Conservation (phyloP, 83 land plant species). For the Picea engelmannii region DNA sequence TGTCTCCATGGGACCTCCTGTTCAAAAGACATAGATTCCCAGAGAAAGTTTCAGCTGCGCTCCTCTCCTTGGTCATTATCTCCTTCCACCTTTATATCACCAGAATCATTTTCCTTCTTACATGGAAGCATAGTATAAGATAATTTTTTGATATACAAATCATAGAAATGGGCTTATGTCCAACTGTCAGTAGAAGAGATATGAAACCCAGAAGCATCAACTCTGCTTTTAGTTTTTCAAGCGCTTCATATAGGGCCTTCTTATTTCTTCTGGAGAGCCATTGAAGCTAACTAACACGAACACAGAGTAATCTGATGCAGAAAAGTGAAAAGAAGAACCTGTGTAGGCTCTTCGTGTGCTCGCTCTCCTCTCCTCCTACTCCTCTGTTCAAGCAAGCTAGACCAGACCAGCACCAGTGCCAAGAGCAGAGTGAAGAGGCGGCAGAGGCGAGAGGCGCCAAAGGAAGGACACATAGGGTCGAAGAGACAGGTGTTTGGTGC, state of each 20-base stretch:
- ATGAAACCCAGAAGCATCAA: slow-evolving; percentile 75
- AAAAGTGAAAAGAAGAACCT: too few relatives aligned
- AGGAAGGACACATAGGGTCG: too few relatives aligned
- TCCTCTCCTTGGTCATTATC: too few relatives aligned
- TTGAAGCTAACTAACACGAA: too few relatives aligned
- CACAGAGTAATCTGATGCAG: too few relatives aligned
- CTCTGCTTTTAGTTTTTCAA: slow-evolving; percentile 56
- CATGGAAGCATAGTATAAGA: slow-evolving; percentile 26
- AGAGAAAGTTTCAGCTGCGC: slow-evolving; percentile 28
- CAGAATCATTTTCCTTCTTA: not conserved
- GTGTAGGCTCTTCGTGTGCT: too few relatives aligned
- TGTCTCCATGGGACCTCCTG: slow-evolving; percentile 15
- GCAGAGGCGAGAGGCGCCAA: too few relatives aligned
- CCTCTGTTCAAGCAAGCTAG: too few relatives aligned
- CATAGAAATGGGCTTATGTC: slow-evolving; percentile 29
- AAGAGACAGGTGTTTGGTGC: too few relatives aligned
- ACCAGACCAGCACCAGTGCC: too few relatives aligned
- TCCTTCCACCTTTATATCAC: not conserved
- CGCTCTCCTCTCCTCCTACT: too few relatives aligned
- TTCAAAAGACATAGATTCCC: slow-evolving; percentile 10
- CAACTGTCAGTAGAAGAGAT: slow-evolving; percentile 47
- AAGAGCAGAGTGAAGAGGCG: too few relatives aligned
- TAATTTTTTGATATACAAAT: slow-evolving; percentile 35
- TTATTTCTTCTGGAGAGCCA: slow-evolving; percentile 24
- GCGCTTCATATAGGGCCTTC: slow-evolving; percentile 29